phyloP scores from a whole-genome alignment of 139 green algal species.

The Haematococcus lacustris region DNA sequence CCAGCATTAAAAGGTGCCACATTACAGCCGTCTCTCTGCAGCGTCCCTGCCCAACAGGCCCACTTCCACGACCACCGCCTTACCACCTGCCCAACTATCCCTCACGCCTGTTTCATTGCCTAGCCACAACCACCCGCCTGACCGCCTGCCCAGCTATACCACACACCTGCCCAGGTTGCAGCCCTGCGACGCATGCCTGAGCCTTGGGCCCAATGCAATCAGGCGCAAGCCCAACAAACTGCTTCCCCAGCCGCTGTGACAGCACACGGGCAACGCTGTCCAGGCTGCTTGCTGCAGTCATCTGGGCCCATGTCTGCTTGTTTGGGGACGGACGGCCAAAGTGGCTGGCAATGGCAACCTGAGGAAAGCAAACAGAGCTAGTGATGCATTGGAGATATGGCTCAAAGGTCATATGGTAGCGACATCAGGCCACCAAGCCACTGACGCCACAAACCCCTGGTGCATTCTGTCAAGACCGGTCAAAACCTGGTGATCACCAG shows the following conservation, averaged over 20 bases:
- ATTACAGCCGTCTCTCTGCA: too few species aligned
- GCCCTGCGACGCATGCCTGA: conserved; percentile 1
- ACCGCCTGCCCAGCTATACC: too few species aligned
- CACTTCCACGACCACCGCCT: too few species aligned
- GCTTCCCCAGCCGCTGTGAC: conserved; percentile 1
- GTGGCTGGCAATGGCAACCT: conserved; percentile 23
- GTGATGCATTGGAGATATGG: background rate
- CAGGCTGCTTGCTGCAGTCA: conserved; percentile 14
- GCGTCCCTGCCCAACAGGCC: too few species aligned
- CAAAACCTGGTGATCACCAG: background rate
- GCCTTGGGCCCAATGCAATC: conserved; percentile 30
- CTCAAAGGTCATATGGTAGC: background rate
- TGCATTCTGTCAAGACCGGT: background rate
- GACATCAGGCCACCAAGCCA: background rate
- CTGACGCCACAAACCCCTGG: background rate
- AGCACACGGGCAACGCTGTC: conserved; percentile 8
- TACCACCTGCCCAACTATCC: too few species aligned
- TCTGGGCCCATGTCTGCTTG: conserved; percentile 12
- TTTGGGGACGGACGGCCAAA: conserved; percentile 29
- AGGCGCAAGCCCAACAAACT: conserved; percentile 23
- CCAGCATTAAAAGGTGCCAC: too few species aligned
- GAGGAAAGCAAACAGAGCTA: background rate
- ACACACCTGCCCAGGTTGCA: conserved; percentile 30
- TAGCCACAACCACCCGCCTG: too few species aligned
- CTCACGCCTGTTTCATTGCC: too few species aligned